phyloP scores from a whole-genome alignment of 495 filamentous ascomycete species.

The Evernia prunastri region DNA sequence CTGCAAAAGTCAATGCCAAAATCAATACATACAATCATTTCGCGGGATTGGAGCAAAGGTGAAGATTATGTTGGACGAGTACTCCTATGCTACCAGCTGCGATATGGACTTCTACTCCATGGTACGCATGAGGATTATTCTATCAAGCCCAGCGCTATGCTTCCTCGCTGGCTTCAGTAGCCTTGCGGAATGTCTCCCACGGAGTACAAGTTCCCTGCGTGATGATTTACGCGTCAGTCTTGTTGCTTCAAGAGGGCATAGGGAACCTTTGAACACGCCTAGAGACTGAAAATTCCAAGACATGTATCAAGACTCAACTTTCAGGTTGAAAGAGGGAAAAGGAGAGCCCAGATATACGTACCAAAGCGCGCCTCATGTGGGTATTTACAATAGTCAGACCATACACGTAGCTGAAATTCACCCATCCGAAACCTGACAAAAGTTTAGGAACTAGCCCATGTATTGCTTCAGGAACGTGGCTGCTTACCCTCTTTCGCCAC shows the following conservation, averaged over 20 bases:
- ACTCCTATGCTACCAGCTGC: neutral
- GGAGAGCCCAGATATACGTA: no score
- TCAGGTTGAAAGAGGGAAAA: no score
- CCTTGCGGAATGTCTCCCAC: conserved; percentile 56
- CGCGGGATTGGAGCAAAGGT: neutral
- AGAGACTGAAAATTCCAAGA: no score
- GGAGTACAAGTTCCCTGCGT: conserved; percentile 78
- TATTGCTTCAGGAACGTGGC: conserved; percentile 15
- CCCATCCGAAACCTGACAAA: conserved; percentile 77
- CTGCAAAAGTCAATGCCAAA: no score
- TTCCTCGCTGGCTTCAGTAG: conserved; percentile 22
- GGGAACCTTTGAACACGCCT: no score
- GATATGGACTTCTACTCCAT: neutral
- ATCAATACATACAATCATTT: neutral
- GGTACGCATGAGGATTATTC: neutral
- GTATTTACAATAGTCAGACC: conserved; percentile 77
- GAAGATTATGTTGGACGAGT: neutral
- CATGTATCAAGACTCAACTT: no score
- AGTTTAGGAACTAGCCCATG: conserved; percentile 41
- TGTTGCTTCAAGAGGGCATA: no score
- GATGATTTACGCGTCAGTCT: no score
- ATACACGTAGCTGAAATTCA: conserved; percentile 92
- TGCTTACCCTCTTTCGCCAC: conserved; percentile 22
- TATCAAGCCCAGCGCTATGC: neutral
- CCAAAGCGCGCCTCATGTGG: conserved; percentile 77